Conservation (phyloP, 305 asterid genomes). For the Salvia sclarea region DNA sequence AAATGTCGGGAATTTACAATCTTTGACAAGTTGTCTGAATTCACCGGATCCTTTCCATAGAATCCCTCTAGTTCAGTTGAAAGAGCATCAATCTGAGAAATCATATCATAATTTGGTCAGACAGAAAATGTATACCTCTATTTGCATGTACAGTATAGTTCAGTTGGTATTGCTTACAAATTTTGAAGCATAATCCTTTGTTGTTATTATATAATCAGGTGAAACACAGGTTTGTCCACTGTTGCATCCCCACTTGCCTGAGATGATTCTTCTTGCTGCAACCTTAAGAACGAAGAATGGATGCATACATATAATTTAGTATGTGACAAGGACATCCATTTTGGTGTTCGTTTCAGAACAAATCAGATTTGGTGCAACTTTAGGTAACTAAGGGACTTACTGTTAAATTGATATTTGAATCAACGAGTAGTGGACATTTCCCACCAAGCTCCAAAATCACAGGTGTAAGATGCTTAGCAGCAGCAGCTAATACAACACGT, state of each 20-base stretch:
- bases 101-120: constrained; percentile 23
- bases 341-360: neutral
- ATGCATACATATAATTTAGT: neutral
- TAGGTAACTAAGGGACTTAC: constrained; percentile 39
- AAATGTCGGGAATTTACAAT: constrained; percentile 72
- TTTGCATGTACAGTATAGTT: constrained; percentile 17
- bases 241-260: constrained; percentile 94
- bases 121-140: neutral
- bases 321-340: neutral
- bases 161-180: constrained; percentile 47
- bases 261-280: constrained; percentile 67
- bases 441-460: constrained; percentile 94
- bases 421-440: constrained; percentile 79
- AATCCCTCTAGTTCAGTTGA: constrained; percentile 67
- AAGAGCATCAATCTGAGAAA: constrained; percentile 58
- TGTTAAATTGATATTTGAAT: constrained; percentile 57
- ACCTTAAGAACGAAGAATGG: constrained; percentile 51
- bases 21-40: constrained; percentile 69
- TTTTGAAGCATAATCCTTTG: constrained; percentile 60
- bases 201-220: constrained; percentile 80
- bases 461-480: constrained; percentile 93
- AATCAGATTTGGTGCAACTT: neutral
- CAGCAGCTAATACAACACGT: constrained; percentile 77
- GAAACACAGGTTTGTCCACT: constrained; percentile 90
- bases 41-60: constrained; percentile 82